Evolutionary conservation across 2,329 filamentous ascomycete genomes (phyloP).

Genomic region (Pseudogymnoascus sp.): DNA sequence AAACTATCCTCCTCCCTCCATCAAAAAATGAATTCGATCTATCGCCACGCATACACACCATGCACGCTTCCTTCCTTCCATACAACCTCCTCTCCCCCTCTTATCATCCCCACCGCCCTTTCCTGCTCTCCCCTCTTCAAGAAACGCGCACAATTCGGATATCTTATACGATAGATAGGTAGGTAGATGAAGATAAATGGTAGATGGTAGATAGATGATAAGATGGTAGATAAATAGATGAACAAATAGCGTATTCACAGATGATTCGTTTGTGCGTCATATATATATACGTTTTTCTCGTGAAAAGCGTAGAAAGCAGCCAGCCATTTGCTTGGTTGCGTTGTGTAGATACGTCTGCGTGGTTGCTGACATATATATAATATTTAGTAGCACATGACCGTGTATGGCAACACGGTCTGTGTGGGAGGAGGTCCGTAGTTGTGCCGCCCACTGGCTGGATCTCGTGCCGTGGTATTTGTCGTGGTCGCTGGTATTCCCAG

Average conservation of each 20-base stretch:
- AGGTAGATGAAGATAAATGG: not conserved
- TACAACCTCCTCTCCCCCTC: no score
- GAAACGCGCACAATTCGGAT: no score
- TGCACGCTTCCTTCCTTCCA: no score
- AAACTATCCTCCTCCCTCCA: no score
- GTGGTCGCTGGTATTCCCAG: not conserved
- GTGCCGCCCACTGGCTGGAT: not conserved
- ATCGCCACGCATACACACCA: no score
- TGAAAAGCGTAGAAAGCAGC: not conserved
- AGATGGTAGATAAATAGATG: not conserved
- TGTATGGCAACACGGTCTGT: not conserved
- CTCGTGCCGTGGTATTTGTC: not conserved
- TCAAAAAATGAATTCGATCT: no score
- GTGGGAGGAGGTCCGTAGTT: not conserved
- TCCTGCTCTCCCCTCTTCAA: no score
- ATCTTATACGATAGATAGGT: not conserved
- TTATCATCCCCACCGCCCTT: no score
- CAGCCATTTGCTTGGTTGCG: not conserved
- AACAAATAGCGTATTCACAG: not conserved
- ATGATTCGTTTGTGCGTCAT: not conserved
- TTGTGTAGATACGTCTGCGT: not conserved
- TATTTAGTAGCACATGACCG: not conserved
- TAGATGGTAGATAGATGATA: not conserved
- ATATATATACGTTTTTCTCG: not conserved
- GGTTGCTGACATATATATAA: not conserved